A percentile compares a stretch with the other conserved stretches of the same genome.
phyloP scores from a whole-genome alignment of 306 rosid species.

The Cicer chorassanicum region DNA sequence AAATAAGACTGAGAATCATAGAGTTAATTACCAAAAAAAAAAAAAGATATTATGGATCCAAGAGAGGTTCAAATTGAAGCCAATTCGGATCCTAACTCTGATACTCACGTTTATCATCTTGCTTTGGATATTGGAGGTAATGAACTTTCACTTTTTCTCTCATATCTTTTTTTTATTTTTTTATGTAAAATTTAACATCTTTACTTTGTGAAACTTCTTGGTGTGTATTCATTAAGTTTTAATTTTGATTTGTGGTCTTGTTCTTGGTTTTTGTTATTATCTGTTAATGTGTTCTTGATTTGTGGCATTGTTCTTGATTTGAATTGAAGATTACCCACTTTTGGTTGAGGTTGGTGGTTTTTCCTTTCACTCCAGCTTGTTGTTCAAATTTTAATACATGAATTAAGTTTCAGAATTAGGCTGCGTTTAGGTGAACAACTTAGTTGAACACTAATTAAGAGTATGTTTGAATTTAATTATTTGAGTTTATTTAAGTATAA shows the following conservation, averaged over 20 bases:
- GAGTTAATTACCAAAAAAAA: not conserved
- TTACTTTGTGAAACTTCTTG: slow-evolving; percentile 5
- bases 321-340: not conserved
- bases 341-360: not conserved
- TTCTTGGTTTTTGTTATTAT: slow-evolving; percentile 5
- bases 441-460: not conserved
- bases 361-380: not conserved
- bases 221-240: slow-evolving; percentile 2
- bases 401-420: not conserved
- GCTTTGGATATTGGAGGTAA: slow-evolving; percentile 92
- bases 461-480: too few species aligned
- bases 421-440: not conserved
- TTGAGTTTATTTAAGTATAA: too few species aligned
- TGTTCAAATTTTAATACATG: not conserved
- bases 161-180: not conserved
- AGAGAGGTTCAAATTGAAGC: slow-evolving; percentile 35
- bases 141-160: not conserved
- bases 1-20: slow-evolving; percentile 20
- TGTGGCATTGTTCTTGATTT: not conserved
- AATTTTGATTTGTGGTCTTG: slow-evolving; percentile 1
- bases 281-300: not conserved
- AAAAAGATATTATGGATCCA: slow-evolving; percentile 55
- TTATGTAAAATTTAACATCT: not conserved
- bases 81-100: slow-evolving; percentile 50
- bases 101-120: slow-evolving; percentile 62